Evolutionary conservation across 805 yeast genomes (phyloP).

Genomic region (Metschnikowia bowlesiae): DNA sequence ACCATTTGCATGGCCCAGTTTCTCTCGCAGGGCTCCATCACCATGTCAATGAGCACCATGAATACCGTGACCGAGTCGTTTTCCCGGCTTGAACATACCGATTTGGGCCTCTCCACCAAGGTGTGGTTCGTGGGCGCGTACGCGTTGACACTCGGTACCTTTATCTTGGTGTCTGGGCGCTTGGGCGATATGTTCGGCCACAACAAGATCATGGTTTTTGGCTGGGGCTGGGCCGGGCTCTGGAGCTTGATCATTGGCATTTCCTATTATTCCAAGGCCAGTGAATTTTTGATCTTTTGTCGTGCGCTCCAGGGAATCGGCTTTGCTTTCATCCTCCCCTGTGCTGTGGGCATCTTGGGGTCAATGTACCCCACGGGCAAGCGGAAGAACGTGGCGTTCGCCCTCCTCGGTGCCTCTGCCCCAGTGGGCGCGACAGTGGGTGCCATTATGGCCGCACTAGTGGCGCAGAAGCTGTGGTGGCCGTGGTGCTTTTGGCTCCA

Average conservation of each 20-base stretch:
- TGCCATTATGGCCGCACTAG: slow-evolving; percentile 46
- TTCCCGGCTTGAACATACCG: slow-evolving; percentile 7
- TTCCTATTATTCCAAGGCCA: slow-evolving; percentile 45
- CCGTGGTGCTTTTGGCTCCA: slow-evolving; percentile 55
- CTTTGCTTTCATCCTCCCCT: slow-evolving; percentile 55
- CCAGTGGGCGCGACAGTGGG: slow-evolving; percentile 62
- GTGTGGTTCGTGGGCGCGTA: slow-evolving; percentile 67
- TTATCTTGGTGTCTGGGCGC: slow-evolving; percentile 63
- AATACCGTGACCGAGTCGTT: slow-evolving; percentile 30
- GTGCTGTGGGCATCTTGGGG: slow-evolving; percentile 54
- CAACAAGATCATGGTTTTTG: slow-evolving; percentile 47
- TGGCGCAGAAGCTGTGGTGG: slow-evolving; percentile 50
- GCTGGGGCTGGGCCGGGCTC: slow-evolving; percentile 51
- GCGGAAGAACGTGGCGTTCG: slow-evolving; percentile 52
- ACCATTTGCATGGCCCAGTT: slow-evolving; percentile 27
- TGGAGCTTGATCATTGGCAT: slow-evolving; percentile 63
- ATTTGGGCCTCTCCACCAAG: slow-evolving; percentile 7
- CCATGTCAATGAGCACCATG: slow-evolving; percentile 38
- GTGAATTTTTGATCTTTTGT: slow-evolving; percentile 46
- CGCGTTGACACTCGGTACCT: slow-evolving; percentile 68
- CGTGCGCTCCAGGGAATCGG: slow-evolving; percentile 67
- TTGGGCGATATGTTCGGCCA: slow-evolving; percentile 71
- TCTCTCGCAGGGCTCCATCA: slow-evolving; percentile 33
- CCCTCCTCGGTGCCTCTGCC: slow-evolving; percentile 54
- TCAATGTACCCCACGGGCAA: slow-evolving; percentile 39